phyloP scores from a whole-genome alignment of 345 rosid genomes.

The Heritiera fomes region DNA sequence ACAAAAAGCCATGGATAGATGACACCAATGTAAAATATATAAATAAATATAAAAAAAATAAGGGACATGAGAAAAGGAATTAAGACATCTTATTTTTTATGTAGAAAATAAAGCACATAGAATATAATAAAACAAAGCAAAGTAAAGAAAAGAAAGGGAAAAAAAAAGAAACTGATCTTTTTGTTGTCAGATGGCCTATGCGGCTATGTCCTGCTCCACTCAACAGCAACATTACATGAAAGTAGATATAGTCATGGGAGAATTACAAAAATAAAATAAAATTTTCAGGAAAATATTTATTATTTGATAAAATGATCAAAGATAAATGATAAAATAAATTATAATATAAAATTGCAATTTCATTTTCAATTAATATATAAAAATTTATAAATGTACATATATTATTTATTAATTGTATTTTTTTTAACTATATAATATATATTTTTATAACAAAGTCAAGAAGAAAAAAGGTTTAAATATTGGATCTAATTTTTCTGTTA shows the following conservation, averaged over 20 bases:
- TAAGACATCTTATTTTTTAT: background rate
- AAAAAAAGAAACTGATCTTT: conserved; percentile 8
- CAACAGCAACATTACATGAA: background rate
- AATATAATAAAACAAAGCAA: background rate
- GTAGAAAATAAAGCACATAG: background rate
- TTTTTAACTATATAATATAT: no score
- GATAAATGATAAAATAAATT: no score
- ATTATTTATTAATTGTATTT: no score
- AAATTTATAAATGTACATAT: no score
- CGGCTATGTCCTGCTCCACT: conserved; percentile 1
- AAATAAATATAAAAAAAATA: background rate
- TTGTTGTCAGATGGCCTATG: conserved; percentile 22
- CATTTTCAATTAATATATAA: no score
- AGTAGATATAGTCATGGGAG: background rate
- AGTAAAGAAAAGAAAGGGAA: conserved; percentile 4
- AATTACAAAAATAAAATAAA: no score
- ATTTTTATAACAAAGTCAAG: no score
- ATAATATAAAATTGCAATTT: no score
- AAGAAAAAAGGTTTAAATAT: no score
- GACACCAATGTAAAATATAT: background rate
- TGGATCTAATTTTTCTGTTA: no score
- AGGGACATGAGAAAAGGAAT: background rate
- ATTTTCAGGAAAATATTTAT: no score
- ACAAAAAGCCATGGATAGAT: background rate
- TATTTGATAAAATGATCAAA: no score